phyloP scores from a whole-genome alignment of 2,329 filamentous ascomycete species.

The Sordariomycetes sp. region DNA sequence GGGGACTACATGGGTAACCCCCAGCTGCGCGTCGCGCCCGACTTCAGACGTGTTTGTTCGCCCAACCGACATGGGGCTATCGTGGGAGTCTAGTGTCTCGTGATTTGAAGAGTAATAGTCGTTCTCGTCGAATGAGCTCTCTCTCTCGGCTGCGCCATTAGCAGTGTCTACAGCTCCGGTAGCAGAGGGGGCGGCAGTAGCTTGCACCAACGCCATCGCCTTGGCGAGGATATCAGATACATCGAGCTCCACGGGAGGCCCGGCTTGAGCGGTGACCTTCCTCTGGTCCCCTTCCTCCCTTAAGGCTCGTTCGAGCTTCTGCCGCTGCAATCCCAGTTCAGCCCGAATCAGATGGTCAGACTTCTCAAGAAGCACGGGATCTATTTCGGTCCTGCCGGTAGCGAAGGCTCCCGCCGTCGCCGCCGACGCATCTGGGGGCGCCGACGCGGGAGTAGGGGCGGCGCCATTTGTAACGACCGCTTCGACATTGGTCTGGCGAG shows the following conservation, averaged over 20 bases:
- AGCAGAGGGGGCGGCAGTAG: slow-evolving; percentile 13
- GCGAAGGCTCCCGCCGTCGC: slow-evolving; percentile 22
- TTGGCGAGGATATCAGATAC: slow-evolving; percentile 59
- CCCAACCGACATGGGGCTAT: not conserved
- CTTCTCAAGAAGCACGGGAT: slow-evolving; percentile 76
- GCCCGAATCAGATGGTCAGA: slow-evolving; percentile 74
- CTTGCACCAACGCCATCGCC: slow-evolving; percentile 58
- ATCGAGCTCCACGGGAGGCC: slow-evolving; percentile 51
- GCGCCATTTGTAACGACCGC: slow-evolving; percentile 3
- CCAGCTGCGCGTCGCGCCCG: not conserved
- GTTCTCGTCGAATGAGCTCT: slow-evolving; percentile 74
- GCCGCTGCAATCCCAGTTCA: slow-evolving; percentile 66
- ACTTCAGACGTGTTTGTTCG: not conserved
- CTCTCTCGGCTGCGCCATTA: slow-evolving; percentile 52
- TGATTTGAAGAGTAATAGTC: slow-evolving; percentile 94
- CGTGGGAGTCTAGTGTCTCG: slow-evolving; percentile 53
- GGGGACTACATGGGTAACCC: not conserved
- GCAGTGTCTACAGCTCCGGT: slow-evolving; percentile 29
- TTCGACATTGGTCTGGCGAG: slow-evolving; percentile 7
- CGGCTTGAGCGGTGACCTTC: slow-evolving; percentile 32
- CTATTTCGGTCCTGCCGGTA: slow-evolving; percentile 52
- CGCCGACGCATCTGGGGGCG: slow-evolving; percentile 12
- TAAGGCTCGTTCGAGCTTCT: slow-evolving; percentile 65
- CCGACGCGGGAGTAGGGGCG: slow-evolving; percentile 5
- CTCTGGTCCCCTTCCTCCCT: slow-evolving; percentile 62